Percentiles rank a stretch among this genome's conserved stretches.
These are phyloP conservation scores for Pleomassaria siparia DNA, from an alignment of 2,329 filamentous ascomycete genomes.

Conservation along the genomic window DNA sequence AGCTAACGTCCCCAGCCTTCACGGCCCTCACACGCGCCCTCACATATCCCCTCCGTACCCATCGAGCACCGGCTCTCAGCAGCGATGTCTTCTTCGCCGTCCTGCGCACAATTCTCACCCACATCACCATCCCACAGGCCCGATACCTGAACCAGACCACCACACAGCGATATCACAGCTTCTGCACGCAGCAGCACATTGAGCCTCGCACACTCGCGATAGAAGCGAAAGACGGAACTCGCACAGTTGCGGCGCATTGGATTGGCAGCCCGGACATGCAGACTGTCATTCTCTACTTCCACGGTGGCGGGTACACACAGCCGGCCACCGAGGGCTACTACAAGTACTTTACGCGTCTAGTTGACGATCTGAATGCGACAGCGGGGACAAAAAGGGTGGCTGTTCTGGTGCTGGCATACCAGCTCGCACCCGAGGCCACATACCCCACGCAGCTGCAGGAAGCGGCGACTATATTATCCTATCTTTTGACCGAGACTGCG, in stretches of 20 bases:
- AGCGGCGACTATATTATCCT: constrained; percentile 15
- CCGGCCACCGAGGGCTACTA: constrained; percentile 14
- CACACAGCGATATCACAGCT: constrained; percentile 14
- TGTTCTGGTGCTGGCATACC: constrained; percentile 23
- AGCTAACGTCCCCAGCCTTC: constrained; percentile 13
- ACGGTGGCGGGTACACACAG: constrained; percentile 27
- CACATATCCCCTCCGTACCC: constrained; percentile 20
- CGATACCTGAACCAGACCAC: constrained; percentile 19
- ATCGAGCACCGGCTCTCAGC: constrained; percentile 11
- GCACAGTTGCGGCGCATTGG: constrained; percentile 22
- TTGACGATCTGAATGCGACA: constrained; percentile 15
- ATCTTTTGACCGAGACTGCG: constrained; percentile 15
- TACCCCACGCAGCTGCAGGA: constrained; percentile 27
- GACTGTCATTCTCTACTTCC: constrained; percentile 21
- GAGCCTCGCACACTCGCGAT: constrained; percentile 5
- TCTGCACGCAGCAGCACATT: constrained; percentile 14
- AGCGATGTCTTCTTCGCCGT: constrained; percentile 21
- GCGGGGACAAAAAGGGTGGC: constrained; percentile 9
- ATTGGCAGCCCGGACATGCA: constrained; percentile 23
- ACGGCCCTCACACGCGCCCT: constrained; percentile 12
- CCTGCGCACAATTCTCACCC: constrained; percentile 15
- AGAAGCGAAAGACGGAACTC: constrained; percentile 3
- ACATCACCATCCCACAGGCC: constrained; percentile 22
- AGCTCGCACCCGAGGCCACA: constrained; percentile 19
- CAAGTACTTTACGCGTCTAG: constrained; percentile 9